Evolutionary conservation across 208 protist species (phyloP).

Genomic region (Trypanosoma theileri): DNA sequence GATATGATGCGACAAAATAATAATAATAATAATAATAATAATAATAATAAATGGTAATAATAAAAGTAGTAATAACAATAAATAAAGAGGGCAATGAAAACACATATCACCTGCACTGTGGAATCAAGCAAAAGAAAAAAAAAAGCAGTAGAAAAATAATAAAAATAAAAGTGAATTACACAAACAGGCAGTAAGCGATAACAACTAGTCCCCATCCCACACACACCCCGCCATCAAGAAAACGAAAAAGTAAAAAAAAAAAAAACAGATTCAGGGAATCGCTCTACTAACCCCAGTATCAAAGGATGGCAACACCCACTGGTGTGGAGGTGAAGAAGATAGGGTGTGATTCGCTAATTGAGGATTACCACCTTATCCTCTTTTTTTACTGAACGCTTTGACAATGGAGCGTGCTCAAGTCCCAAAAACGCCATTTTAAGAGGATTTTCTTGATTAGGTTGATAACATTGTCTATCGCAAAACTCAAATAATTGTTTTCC

Average conservation of each 20-base stretch:
- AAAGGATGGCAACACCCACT: neutral
- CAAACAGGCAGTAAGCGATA: too few relatives aligned
- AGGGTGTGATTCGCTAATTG: constrained; percentile 35
- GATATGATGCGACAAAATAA: constrained; percentile 4
- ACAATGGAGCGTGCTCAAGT: constrained; percentile 74
- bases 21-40: constrained; percentile 11
- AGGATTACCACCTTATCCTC: constrained; percentile 82
- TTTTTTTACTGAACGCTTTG: constrained; percentile 44
- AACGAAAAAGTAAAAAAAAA: too few relatives aligned
- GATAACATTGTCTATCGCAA: constrained; percentile 46
- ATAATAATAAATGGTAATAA: constrained; percentile 17
- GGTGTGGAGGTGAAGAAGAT: neutral
- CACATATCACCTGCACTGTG: neutral
- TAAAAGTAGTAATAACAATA: constrained; percentile 6
- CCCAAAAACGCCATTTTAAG: constrained; percentile 79
- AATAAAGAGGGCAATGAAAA: constrained; percentile 1
- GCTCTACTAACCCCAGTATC: too few relatives aligned
- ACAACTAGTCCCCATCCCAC: too few relatives aligned
- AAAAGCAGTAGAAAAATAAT: neutral
- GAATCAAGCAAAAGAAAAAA: too few relatives aligned
- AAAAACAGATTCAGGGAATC: neutral
- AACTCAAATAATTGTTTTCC: constrained; percentile 62
- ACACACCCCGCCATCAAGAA: too few relatives aligned
- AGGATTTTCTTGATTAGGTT: constrained; percentile 64
- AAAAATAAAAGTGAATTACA: neutral